phyloP scores from a whole-genome alignment of 2,329 filamentous ascomycete genomes.

The Ceratocystis huliohia region DNA sequence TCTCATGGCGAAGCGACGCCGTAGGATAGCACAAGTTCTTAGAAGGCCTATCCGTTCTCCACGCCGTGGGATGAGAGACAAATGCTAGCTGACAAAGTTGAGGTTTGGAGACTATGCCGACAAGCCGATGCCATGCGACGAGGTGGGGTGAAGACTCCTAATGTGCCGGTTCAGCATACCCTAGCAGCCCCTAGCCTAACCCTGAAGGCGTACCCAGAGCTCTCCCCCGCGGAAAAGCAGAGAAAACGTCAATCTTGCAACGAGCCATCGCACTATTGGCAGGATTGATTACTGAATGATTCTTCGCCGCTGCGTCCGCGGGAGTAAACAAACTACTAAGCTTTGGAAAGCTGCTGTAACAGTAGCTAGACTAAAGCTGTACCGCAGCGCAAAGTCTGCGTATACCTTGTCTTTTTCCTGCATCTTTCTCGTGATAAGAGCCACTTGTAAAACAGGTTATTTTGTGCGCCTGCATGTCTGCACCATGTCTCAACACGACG shows the following conservation, averaged over 20 bases:
- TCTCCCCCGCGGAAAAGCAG: not conserved
- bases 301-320: not conserved
- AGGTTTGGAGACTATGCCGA: conserved; percentile 18
- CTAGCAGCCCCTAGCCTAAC: not conserved
- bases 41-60: not conserved
- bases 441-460: not conserved
- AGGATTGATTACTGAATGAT: not conserved
- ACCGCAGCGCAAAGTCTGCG: no score
- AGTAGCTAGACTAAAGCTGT: no score
- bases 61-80: not conserved
- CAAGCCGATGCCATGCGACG: conserved; percentile 19
- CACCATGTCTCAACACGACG: conserved; percentile 14
- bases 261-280: not conserved
- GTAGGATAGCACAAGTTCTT: not conserved
- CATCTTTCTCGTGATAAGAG: no score
- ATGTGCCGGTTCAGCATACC: not conserved
- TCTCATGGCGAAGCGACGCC: no score
- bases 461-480: not conserved
- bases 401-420: no score
- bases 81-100: not conserved
- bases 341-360: no score
- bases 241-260: no score
- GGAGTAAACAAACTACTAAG: no score
- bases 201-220: not conserved
- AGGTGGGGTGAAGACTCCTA: not conserved